Percentiles rank a stretch among this genome's conserved stretches.
Evolutionary conservation across 257 asterid species (phyloP).

Genomic region (Cordia subcordata): DNA sequence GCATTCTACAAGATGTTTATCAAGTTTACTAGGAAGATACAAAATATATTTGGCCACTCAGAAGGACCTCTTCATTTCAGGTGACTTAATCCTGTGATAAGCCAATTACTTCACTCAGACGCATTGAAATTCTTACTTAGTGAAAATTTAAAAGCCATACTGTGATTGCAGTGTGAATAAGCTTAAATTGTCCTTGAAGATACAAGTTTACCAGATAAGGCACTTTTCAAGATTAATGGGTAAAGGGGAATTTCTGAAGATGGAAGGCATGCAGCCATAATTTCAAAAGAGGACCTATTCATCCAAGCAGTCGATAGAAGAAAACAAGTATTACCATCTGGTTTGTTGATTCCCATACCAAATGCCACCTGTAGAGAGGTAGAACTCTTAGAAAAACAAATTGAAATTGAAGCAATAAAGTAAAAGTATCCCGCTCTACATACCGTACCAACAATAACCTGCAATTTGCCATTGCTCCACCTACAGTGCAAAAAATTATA

Average conservation of each 20-base stretch:
- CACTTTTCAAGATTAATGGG: not conserved
- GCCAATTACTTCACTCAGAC: too few species aligned
- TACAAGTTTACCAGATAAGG: too few species aligned
- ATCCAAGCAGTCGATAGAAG: not conserved
- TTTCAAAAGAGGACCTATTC: not conserved
- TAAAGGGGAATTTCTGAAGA: not conserved
- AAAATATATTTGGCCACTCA: too few species aligned
- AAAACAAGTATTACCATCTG: slow-evolving; percentile 67
- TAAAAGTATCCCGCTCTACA: slow-evolving; percentile 19
- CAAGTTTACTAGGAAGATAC: too few species aligned
- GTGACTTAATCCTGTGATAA: too few species aligned
- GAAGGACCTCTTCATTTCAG: too few species aligned
- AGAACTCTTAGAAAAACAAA: not conserved
- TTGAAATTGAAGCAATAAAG: slow-evolving; percentile 9
- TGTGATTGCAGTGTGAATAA: not conserved
- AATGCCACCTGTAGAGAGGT: slow-evolving; percentile 76
- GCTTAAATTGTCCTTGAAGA: not conserved
- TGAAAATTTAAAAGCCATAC: not conserved
- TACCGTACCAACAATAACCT: slow-evolving; percentile 98
- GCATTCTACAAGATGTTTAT: too few species aligned
- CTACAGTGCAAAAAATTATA: slow-evolving; percentile 34
- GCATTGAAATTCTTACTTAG: not conserved
- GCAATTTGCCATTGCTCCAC: slow-evolving; percentile 91
- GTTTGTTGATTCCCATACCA: slow-evolving; percentile 99
- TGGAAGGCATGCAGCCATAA: not conserved